phyloP scores from a whole-genome alignment of 1,284 basidiomycete genomes.

The Papiliotrema flavescens region DNA sequence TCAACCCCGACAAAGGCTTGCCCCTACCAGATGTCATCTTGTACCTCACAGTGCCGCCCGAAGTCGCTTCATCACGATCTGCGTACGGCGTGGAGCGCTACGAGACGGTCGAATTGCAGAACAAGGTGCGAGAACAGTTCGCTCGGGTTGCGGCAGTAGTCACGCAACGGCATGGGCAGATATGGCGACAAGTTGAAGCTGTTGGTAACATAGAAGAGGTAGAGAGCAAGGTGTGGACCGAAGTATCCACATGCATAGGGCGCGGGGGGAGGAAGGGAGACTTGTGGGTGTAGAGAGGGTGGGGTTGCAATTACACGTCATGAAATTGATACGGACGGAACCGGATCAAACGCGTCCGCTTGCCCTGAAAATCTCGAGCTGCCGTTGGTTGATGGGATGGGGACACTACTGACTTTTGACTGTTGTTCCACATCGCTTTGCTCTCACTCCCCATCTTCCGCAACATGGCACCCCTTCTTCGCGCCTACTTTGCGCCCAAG shows the following conservation, averaged over 20 bases:
- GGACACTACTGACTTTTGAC: not conserved
- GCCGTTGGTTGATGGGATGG: no score
- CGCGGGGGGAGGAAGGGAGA: not conserved
- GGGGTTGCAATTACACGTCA: no score
- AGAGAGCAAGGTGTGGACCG: slow-evolving; percentile 57
- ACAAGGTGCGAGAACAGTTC: slow-evolving; percentile 64
- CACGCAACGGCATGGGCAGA: slow-evolving; percentile 30
- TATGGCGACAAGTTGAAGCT: slow-evolving; percentile 68
- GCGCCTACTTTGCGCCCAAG: slow-evolving; percentile 43
- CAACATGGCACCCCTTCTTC: slow-evolving; percentile 47
- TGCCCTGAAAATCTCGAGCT: no score
- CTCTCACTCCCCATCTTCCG: not conserved
- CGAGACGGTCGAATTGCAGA: slow-evolving; percentile 74
- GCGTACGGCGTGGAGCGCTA: slow-evolving; percentile 90
- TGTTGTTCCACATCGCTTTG: not conserved
- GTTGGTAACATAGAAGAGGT: slow-evolving; percentile 60
- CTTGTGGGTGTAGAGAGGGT: not conserved
- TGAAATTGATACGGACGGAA: no score
- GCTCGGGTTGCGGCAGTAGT: slow-evolving; percentile 57
- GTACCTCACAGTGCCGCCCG: slow-evolving; percentile 79
- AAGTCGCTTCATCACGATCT: slow-evolving; percentile 66
- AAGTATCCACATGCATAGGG: not conserved
- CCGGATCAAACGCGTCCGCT: no score
- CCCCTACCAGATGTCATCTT: slow-evolving; percentile 84
- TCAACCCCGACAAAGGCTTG: slow-evolving; percentile 75